A percentile compares a stretch with the other conserved stretches of the same genome.
Conservation (phyloP, 345 rosid species). For the Eutrema japonicum region DNA sequence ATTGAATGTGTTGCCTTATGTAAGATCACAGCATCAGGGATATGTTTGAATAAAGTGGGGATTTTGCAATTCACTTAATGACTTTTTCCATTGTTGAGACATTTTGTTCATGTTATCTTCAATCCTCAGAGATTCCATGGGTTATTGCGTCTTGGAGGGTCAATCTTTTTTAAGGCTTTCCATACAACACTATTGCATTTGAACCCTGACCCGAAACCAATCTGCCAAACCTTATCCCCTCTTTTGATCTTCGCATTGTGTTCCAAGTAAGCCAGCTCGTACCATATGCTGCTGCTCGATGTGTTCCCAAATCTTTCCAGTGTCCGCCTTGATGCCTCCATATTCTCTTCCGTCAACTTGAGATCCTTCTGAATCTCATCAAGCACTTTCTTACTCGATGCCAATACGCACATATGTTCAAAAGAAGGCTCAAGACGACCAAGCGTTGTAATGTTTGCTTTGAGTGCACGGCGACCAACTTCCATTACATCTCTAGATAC, state of each 20-base stretch:
- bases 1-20: constrained; percentile 63
- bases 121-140: constrained; percentile 55
- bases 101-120: constrained; percentile 17
- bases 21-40: constrained; percentile 47
- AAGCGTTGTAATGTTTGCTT: constrained; percentile 66
- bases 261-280: constrained; percentile 72
- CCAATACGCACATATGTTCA: constrained; percentile 60
- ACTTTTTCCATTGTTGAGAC: constrained; percentile 15
- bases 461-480: constrained; percentile 60
- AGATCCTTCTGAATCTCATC: constrained; percentile 67
- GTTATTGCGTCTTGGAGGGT: constrained; percentile 46
- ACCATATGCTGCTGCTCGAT: constrained; percentile 77
- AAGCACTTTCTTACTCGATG: constrained; percentile 58
- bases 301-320: constrained; percentile 72
- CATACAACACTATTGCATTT: constrained; percentile 75
- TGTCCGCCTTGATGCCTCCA: constrained; percentile 74
- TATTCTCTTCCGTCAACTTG: constrained; percentile 59
- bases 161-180: constrained; percentile 56
- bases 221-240: constrained; percentile 66
- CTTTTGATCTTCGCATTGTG: constrained; percentile 51
- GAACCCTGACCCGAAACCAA: constrained; percentile 71
- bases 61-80: constrained; percentile 12
- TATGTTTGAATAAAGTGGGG: constrained; percentile 9
- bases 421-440: constrained; percentile 66
- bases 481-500: constrained; percentile 60